Evolutionary conservation across 2,329 filamentous ascomycete species (phyloP), one percentile per base, ranked within the genome.

Genomic region (Ascochyta fabae): DNA sequence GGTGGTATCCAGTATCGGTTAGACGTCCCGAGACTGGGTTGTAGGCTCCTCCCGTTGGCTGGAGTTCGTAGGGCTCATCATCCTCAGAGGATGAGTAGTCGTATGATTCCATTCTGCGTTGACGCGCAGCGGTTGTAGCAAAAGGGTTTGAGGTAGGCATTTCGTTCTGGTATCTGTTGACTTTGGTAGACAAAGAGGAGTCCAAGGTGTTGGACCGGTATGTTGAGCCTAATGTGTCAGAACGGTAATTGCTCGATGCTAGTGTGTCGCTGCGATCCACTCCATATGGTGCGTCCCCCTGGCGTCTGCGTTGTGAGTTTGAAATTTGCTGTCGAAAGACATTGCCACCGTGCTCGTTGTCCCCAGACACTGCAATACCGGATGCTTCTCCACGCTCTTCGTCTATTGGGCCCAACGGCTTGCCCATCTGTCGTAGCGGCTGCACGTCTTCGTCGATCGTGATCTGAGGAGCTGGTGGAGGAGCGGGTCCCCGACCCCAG

Each of bases 401-500:
- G 40, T 76, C 73, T 13, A 59, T 57, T 6, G 65, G 66, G 33
- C 75, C 73, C 16, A 59, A 53, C 6, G 66, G 66, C 42, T 60
- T 66, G 31, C 60, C 62, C 45, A 70, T 64, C 2, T 64, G 61
- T 36, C 66, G 69, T 15, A 76, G 59, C 3, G 70, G 71, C 44
- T 73, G 66, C 8, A 68, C 58, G 34, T 73, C 70, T 26, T 76
- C 73, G 1, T 71, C 70, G 8, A 68, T 47, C 43, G 61, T 62
- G 5, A 69, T 58, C 10, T 62, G 59, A 4, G 65, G 63, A 13
- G 62, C 48, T 3, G 62, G 59, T 6, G 73, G 74, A 4, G 68
- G 65, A 4, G 68, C 65, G 4, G 80, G 79, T 35, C 78, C 77
- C 12, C 72, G 77, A n/a, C 81, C 84, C 84, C 84, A 86, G 24